Base-by-base conservation (phyloP, 1,139 yeast species). In the Hyphopichia burtonii region DNA sequence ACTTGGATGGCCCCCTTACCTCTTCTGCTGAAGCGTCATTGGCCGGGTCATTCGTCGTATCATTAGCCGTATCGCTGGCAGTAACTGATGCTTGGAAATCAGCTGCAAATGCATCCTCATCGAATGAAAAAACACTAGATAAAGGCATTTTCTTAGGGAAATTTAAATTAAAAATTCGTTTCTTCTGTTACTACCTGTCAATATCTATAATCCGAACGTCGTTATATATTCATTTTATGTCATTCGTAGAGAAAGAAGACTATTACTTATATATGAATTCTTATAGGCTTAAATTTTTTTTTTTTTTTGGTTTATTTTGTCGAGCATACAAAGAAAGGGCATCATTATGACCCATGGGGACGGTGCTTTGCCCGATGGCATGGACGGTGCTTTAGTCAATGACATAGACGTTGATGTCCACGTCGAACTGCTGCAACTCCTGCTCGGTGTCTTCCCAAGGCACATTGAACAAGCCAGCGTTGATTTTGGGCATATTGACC, bases 381-480 rank as follows among this genome's bases (percentile, higher is more conserved):
- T 20, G 8, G 23, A 8, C 5, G 5, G 23, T 20, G 23, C 23
- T 20, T 12, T 19, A 40, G 14, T 37, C 40, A n/a, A 54, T 39
- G n/a, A 53, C 55, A 51, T 74, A 82, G 3, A 82, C 83, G 31
- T 66, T 65, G 41, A 69, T 69, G 9, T 61, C 53, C 31, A 68
- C 50, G 10, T 56, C 59, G 41, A 47, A 48, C 28, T 48, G 45
- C 25, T 61, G 45, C 46, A 86, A 56, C 0, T 75, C 77, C 9
- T 47, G 55, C 52, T 80, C 93, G 0, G 95, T 86, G 7, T 72
- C 52, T 27, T 69, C 74, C 96, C 95, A 87, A 0, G 95, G 94
- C 2, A 86, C 91, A 1, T 75, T 76, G 59, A 88, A 87, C 6
- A 87, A 74, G 0, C 96, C 95, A 10, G 94, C 79, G 54, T 88